These are phyloP conservation scores for Articulospora tetracladia DNA, from an alignment of 495 filamentous ascomycete genomes.

Conservation along the genomic window DNA sequence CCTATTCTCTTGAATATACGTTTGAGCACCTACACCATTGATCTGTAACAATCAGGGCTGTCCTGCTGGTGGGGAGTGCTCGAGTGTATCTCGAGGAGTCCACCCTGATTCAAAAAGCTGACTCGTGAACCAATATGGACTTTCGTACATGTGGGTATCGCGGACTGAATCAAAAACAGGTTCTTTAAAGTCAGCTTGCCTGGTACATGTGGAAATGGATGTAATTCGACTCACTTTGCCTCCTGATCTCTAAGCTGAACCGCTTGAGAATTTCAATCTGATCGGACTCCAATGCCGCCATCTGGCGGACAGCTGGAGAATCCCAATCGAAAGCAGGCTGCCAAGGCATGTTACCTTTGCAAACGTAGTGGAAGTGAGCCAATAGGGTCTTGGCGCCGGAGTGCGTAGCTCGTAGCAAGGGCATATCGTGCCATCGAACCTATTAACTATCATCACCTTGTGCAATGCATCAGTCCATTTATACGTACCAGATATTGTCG, in stretches of 20 bases:
- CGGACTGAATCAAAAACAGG: constrained; percentile 26
- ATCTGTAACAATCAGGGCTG: too few relatives aligned
- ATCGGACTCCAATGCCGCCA: constrained; percentile 33
- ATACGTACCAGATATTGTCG: constrained; percentile 16
- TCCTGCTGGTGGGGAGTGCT: constrained; percentile 30
- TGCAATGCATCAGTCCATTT: too few relatives aligned
- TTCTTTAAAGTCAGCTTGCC: too few relatives aligned
- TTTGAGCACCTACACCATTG: too few relatives aligned
- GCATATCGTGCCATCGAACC: constrained; percentile 36
- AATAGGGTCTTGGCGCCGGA: constrained; percentile 39
- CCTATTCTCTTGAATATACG: too few relatives aligned
- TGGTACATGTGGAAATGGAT: too few relatives aligned
- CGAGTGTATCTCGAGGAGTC: constrained; percentile 32
- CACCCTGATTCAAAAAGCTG: constrained; percentile 36
- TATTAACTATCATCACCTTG: constrained; percentile 6
- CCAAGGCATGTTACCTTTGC: constrained; percentile 35
- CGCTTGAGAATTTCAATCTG: constrained; percentile 31
- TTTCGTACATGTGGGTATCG: constrained; percentile 29
- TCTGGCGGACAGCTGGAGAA: constrained; percentile 25
- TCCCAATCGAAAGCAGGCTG: constrained; percentile 31
- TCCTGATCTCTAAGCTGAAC: too few relatives aligned
- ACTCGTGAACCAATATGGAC: constrained; percentile 34
- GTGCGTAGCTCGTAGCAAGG: constrained; percentile 35
- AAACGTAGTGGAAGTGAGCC: constrained; percentile 39
- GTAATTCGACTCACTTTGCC: too few relatives aligned